These are phyloP conservation scores for Colletotrichum lupini DNA, from an alignment of 2,329 filamentous ascomycete genomes.

Conservation along the genomic window DNA sequence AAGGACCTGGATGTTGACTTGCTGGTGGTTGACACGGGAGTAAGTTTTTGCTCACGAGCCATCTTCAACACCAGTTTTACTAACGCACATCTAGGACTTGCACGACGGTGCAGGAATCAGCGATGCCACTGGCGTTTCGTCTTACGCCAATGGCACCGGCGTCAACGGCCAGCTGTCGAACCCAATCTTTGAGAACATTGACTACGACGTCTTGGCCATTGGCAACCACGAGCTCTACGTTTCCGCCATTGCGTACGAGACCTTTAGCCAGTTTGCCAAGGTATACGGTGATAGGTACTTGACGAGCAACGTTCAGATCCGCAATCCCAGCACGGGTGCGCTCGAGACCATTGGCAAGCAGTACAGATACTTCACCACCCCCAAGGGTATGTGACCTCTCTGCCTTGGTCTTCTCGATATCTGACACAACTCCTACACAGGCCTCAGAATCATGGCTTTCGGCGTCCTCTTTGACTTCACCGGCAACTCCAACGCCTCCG, in stretches of 20 bases:
- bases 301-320: slow-evolving; percentile 58
- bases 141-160: slow-evolving; percentile 21
- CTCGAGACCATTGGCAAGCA: slow-evolving; percentile 56
- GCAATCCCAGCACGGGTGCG: slow-evolving; percentile 49
- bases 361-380: slow-evolving; percentile 56
- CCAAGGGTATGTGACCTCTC: slow-evolving; percentile 40
- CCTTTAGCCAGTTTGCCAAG: slow-evolving; percentile 67
- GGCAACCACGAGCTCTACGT: slow-evolving; percentile 75
- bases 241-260: slow-evolving; percentile 70
- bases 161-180: slow-evolving; percentile 67
- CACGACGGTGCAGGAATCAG: slow-evolving; percentile 73
- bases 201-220: slow-evolving; percentile 57
- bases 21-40: slow-evolving; percentile 69
- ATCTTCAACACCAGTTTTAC: neutral
- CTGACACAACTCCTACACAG: neutral
- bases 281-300: slow-evolving; percentile 61
- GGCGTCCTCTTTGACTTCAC: slow-evolving; percentile 59
- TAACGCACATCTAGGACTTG: slow-evolving; percentile 57
- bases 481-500: slow-evolving; percentile 70
- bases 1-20: slow-evolving; percentile 67
- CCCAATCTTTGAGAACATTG: slow-evolving; percentile 53
- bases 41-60: slow-evolving; percentile 21
- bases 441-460: slow-evolving; percentile 57
- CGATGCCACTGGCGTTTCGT: slow-evolving; percentile 61
- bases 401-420: neutral